phyloP scores from a whole-genome alignment of 108 stramenopile species.

The Thalassiosira profunda region DNA sequence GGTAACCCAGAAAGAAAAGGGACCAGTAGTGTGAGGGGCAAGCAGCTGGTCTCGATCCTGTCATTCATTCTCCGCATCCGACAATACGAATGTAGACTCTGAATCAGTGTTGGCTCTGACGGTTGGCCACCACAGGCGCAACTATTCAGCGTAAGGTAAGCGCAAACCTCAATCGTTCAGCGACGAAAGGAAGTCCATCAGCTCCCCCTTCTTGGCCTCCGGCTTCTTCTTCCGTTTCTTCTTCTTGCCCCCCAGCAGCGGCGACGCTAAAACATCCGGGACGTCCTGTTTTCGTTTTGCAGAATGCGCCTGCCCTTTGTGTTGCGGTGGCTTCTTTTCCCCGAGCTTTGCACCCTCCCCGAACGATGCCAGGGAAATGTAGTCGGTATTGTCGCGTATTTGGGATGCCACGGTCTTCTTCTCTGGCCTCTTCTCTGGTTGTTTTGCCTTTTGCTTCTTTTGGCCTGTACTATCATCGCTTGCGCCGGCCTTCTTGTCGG shows the following conservation, averaged over 20 bases:
- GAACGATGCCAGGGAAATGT: slow-evolving; percentile 15
- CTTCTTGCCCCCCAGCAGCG: slow-evolving; percentile 21
- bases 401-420: background rate
- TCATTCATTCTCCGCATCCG: no score
- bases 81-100: no score
- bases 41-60: no score
- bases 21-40: no score
- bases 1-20: no score
- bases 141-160: slow-evolving; percentile 69
- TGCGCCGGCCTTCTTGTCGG: background rate
- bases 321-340: background rate
- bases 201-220: slow-evolving; percentile 3
- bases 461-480: background rate
- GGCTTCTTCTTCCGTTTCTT: slow-evolving; percentile 32
- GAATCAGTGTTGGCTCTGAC: no score
- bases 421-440: background rate
- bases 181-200: slow-evolving; percentile 45
- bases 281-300: slow-evolving; percentile 8
- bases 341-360: background rate
- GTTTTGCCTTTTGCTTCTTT: background rate
- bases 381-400: slow-evolving; percentile 24
- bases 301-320: background rate
- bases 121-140: slow-evolving; percentile 67
- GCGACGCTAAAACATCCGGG: slow-evolving; percentile 1
- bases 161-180: slow-evolving; percentile 29